Conservation (phyloP, 495 filamentous ascomycete species). For the Pyrenula massariospora region DNA sequence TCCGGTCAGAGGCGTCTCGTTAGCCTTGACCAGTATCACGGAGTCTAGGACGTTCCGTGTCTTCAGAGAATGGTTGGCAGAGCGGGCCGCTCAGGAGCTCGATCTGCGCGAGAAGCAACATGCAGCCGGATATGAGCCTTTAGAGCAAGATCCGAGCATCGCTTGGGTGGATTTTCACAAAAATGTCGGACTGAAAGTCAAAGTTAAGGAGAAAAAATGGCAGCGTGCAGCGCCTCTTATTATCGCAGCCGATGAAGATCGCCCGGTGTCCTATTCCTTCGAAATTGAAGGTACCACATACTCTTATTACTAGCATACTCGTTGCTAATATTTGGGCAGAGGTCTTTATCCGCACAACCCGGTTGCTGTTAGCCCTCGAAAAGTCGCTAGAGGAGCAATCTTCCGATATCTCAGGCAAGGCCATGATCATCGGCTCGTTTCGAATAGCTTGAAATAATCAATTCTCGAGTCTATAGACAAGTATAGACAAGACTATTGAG, state of each 20-base stretch:
- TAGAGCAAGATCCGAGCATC: conserved; percentile 14
- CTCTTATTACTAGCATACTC: too few relatives aligned
- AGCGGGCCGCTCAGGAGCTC: conserved; percentile 8
- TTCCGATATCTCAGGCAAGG: conserved; percentile 37
- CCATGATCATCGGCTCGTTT: conserved; percentile 43
- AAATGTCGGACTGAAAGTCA: conserved; percentile 46
- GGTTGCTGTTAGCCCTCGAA: conserved; percentile 47
- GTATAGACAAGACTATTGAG: too few relatives aligned
- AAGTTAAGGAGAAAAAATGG: conserved; percentile 29
- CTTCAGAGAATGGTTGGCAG: conserved; percentile 58
- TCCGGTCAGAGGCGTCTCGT: conserved; percentile 43
- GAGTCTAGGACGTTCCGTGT: conserved; percentile 53
- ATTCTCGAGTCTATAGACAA: too few relatives aligned
- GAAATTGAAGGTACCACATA: conserved; percentile 42
- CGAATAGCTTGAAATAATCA: background rate
- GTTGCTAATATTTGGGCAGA: conserved; percentile 28
- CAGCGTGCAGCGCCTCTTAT: conserved; percentile 24
- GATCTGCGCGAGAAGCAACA: background rate
- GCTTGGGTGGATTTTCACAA: conserved; percentile 46
- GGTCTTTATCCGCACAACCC: conserved; percentile 46
- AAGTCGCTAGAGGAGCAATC: conserved; percentile 41
- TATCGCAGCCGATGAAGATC: conserved; percentile 40
- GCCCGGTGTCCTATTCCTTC: conserved; percentile 45
- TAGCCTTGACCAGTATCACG: conserved; percentile 43
- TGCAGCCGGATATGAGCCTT: background rate